phyloP scores from a whole-genome alignment of 2,329 filamentous ascomycete species.

The Cladorrhinum sp. region DNA sequence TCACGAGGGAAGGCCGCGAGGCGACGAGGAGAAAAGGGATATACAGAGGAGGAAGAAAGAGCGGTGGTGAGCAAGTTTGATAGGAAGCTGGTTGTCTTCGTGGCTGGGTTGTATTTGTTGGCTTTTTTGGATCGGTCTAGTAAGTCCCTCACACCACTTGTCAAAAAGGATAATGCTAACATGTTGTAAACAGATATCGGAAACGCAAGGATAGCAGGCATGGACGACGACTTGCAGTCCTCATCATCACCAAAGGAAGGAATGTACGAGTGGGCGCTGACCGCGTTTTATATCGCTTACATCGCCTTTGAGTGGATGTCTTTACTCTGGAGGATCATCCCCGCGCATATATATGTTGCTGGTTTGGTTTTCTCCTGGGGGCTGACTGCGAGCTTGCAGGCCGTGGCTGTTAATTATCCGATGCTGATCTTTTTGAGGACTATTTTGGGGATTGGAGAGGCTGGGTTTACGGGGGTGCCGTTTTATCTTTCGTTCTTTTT shows the following conservation, averaged over 20 bases:
- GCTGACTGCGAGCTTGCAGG: slow-evolving; percentile 71
- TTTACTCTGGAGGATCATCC: slow-evolving; percentile 57
- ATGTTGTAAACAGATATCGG: slow-evolving; percentile 50
- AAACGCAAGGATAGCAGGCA: slow-evolving; percentile 61
- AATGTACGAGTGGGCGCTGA: slow-evolving; percentile 61
- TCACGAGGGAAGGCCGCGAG: not conserved
- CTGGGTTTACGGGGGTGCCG: slow-evolving; percentile 62
- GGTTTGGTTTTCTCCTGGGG: slow-evolving; percentile 76
- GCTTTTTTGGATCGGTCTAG: slow-evolving; percentile 85
- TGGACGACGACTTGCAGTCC: slow-evolving; percentile 60
- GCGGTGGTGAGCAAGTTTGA: slow-evolving; percentile 74
- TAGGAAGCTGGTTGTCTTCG: slow-evolving; percentile 71
- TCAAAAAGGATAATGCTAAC: too few relatives aligned
- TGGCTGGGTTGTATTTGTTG: slow-evolving; percentile 79
- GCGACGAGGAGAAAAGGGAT: slow-evolving; percentile 29
- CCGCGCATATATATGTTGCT: slow-evolving; percentile 58
- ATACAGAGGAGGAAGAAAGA: slow-evolving; percentile 66
- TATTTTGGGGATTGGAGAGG: slow-evolving; percentile 61
- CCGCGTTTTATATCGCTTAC: slow-evolving; percentile 61
- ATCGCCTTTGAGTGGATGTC: slow-evolving; percentile 65
- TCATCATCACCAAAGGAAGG: slow-evolving; percentile 39
- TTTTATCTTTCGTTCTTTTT: slow-evolving; percentile 66
- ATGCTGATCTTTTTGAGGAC: slow-evolving; percentile 54
- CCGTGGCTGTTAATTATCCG: slow-evolving; percentile 61
- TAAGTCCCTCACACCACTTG: too few relatives aligned